Conservation (phyloP, 371 early-diverging fungal genomes). For the Nosema muscidifuracis region DNA sequence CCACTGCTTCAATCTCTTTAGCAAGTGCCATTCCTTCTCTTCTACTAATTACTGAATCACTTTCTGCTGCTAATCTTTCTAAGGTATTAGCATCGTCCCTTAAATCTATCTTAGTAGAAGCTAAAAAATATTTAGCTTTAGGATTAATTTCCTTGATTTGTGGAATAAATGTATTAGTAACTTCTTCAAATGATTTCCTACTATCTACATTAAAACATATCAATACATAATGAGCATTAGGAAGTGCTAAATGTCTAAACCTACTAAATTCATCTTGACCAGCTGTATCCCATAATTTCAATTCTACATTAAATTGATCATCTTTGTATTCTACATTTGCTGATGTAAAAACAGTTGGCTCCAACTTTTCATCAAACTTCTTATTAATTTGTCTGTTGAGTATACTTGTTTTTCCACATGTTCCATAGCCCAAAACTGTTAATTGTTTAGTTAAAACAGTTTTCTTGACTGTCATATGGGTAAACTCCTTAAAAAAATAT, state of each 20-base stretch:
- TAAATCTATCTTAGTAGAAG: constrained; percentile 40
- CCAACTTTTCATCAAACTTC: constrained; percentile 34
- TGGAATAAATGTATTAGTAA: constrained; percentile 32
- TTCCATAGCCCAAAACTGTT: constrained; percentile 55
- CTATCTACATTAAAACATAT: constrained; percentile 49
- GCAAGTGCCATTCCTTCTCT: constrained; percentile 65
- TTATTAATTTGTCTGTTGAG: constrained; percentile 44
- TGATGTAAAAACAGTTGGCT: constrained; percentile 49
- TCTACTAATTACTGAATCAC: constrained; percentile 19
- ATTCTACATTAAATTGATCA: background rate
- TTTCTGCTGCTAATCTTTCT: constrained; percentile 4
- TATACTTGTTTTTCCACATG: constrained; percentile 62
- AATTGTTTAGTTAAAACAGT: constrained; percentile 40
- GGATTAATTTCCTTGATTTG: constrained; percentile 9
- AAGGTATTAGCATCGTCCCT: background rate
- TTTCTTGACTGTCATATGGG: constrained; percentile 7
- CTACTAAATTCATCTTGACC: constrained; percentile 62
- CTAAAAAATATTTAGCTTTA: constrained; percentile 28
- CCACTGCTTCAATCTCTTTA: constrained; percentile 77
- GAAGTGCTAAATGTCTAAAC: constrained; percentile 50
- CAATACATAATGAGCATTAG: constrained; percentile 50
- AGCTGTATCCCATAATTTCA: constrained; percentile 60
- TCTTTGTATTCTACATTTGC: constrained; percentile 30
- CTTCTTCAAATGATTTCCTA: constrained; percentile 43
- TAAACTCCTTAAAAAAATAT: too few relatives aligned